Base-by-base conservation (phyloP, 176 grass and related monocot species). In the Aegilops tauschii region DNA sequence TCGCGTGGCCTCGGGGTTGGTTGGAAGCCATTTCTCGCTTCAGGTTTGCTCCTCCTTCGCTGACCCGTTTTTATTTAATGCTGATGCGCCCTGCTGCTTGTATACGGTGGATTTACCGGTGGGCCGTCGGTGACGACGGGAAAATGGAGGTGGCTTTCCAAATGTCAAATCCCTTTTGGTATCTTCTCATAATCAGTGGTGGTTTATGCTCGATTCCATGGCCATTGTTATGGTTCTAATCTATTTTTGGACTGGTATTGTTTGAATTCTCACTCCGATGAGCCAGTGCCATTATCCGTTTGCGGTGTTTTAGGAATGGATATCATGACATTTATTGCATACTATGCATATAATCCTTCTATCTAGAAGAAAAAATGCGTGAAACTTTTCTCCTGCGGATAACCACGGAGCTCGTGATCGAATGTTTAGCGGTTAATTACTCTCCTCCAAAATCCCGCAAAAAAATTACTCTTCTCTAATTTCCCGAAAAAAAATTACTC, bases 81-180 rank as follows among this genome's bases (percentile, higher is more conserved):
- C 54, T 36, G 40, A 52, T 56, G 37, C 27, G 17, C 42, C 73
- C 10, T 45, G 69, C 49, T 17, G 50, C 50, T 54, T 54, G 50
- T 18, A 54, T 6, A 21, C 29, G 35, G 64, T 14, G 35, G 21
- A 36, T 69, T 44, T 42, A 69, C 44, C 5, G 81, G 65, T 80
- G 82, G 18, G 34, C 76, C 69, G 82, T 27, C 73, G 34, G 29
- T 78, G 66, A 88, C 29, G 37, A 69, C 16, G 44, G 52, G 29
- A 17, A 61, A 61, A 31, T 13, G 39, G 39, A 42, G 40, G 47
- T 45, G 56, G 16, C n/a, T 80, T 74, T 75, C 2, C 8, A 59
- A 59, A 9, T 59, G 56, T 59, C 56, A 59, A 59, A 21, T 59
- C 56, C 20, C 20, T 58, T 56, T 56, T 56, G 16, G 50, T 54